Conservation (phyloP, 768 basidiomycete genomes). For the Vishniacozyma victoriae region DNA sequence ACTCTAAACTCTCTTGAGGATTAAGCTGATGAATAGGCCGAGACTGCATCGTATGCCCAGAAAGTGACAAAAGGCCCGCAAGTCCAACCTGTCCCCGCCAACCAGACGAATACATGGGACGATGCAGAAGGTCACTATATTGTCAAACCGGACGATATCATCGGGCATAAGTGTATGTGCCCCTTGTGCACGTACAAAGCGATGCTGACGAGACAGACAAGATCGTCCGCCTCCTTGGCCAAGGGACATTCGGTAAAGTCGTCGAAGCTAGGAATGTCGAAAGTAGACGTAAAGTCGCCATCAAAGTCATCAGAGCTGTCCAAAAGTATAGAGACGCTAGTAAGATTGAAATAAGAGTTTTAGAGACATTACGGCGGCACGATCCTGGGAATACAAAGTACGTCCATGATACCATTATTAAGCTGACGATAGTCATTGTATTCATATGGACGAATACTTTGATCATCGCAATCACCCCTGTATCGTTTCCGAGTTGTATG, state of each 20-base stretch:
- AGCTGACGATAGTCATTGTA: slow-evolving; percentile 67
- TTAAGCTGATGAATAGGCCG: not conserved
- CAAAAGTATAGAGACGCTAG: slow-evolving; percentile 98
- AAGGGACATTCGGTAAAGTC: slow-evolving; percentile 98
- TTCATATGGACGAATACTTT: slow-evolving; percentile 88
- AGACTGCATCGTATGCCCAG: not conserved
- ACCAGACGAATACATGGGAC: slow-evolving; percentile 57
- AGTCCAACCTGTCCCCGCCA: not conserved
- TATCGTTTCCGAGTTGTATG: slow-evolving; percentile 87
- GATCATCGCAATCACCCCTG: slow-evolving; percentile 98
- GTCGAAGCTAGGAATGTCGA: slow-evolving; percentile 82
- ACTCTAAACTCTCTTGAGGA: not conserved
- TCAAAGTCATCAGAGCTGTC: slow-evolving; percentile 97
- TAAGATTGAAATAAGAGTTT: slow-evolving; percentile 93
- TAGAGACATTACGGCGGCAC: slow-evolving; percentile 80
- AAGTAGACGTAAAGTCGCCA: slow-evolving; percentile 73
- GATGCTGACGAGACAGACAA: slow-evolving; percentile 58
- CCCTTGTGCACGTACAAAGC: not conserved
- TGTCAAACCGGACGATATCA: slow-evolving; percentile 82
- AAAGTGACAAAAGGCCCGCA: not conserved
- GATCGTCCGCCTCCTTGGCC: slow-evolving; percentile 81
- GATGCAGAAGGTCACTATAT: slow-evolving; percentile 99
- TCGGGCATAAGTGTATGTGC: slow-evolving; percentile 68
- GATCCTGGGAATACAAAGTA: slow-evolving; percentile 86
- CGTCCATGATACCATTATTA: slow-evolving; percentile 47